phyloP scores from a whole-genome alignment of 306 rosid genomes.

The Canavalia ensiformis region DNA sequence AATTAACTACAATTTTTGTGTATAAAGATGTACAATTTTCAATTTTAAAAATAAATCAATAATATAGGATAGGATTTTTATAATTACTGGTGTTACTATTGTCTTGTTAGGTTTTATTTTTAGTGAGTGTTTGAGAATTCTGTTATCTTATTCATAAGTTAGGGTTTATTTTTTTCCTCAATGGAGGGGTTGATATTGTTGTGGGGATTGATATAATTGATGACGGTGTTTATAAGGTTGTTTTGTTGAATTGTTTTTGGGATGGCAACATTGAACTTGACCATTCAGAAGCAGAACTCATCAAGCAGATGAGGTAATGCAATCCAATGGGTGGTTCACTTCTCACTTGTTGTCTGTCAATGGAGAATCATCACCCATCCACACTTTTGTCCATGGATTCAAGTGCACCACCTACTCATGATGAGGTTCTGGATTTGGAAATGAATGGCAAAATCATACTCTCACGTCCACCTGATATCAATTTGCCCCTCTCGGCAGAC shows the following conservation, averaged over 20 bases:
- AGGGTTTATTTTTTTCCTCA: constrained; percentile 42
- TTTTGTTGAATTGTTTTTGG: constrained; percentile 68
- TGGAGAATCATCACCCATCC: constrained; percentile 94
- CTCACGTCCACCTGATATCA: constrained; percentile 84
- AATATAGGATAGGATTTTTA: constrained; percentile 8
- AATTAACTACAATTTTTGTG: background rate
- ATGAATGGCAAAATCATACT: constrained; percentile 80
- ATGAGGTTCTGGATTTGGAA: constrained; percentile 82
- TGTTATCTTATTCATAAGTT: constrained; percentile 62
- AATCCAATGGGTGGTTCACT: constrained; percentile 70
- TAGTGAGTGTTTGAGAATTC: constrained; percentile 56
- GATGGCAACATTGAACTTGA: constrained; percentile 66
- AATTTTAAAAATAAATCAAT: background rate
- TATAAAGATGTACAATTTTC: background rate
- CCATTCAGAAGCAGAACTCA: constrained; percentile 62
- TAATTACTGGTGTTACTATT: background rate
- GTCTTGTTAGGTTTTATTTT: constrained; percentile 20
- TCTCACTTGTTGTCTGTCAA: constrained; percentile 66
- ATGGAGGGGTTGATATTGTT: constrained; percentile 92
- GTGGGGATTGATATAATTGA: constrained; percentile 80
- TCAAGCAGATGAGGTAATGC: constrained; percentile 61
- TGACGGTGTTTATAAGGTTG: constrained; percentile 70
- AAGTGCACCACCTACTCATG: constrained; percentile 83
- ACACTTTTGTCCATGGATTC: constrained; percentile 94
- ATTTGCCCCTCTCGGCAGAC: constrained; percentile 82